These are phyloP conservation scores for Trichoderma guizhouense DNA, from an alignment of 2,329 filamentous ascomycete genomes.

Conservation along the genomic window DNA sequence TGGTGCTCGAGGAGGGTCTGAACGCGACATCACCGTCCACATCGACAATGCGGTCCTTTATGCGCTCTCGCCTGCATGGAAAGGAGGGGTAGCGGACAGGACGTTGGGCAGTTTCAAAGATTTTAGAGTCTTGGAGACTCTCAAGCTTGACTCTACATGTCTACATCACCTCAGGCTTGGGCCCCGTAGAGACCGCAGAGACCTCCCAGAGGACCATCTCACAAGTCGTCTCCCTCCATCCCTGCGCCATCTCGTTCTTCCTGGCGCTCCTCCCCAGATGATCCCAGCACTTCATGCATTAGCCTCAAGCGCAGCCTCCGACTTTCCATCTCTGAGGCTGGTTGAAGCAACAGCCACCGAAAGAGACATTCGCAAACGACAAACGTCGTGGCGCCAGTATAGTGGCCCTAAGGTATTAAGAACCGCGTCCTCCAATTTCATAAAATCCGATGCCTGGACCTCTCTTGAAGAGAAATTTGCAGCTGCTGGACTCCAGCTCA, in stretches of 20 bases:
- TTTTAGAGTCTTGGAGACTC: not conserved
- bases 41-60: not conserved
- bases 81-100: not conserved
- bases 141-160: conserved; percentile 13
- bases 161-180: not conserved
- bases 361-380: not conserved
- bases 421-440: not conserved
- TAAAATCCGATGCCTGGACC: not conserved
- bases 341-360: not conserved
- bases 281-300: conserved; percentile 2
- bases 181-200: not conserved
- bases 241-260: not conserved
- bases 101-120: not conserved
- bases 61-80: conserved; percentile 2
- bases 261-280: conserved; percentile 8
- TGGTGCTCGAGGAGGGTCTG: not conserved
- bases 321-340: not conserved
- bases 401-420: not conserved
- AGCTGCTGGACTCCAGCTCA: not conserved
- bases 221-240: not conserved
- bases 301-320: not conserved
- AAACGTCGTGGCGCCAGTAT: conserved; percentile 2
- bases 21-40: not conserved
- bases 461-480: not conserved
- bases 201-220: not conserved